Conservation (phyloP, 2,329 filamentous ascomycete genomes). For the Calonectria ilicicola region DNA sequence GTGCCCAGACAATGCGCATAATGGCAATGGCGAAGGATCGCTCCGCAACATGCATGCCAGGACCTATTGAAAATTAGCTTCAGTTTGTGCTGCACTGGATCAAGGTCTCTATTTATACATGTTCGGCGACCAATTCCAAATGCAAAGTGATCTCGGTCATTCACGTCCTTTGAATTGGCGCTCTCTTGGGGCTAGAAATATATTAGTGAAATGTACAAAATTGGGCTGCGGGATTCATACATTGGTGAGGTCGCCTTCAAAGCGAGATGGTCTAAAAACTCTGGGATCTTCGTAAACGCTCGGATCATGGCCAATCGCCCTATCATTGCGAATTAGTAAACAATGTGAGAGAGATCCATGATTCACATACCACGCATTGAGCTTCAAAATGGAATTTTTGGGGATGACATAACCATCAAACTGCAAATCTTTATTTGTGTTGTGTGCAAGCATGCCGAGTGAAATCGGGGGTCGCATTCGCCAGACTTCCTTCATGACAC, state of each 20-base stretch:
- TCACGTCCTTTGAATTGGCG: neutral
- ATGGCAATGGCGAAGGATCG: neutral
- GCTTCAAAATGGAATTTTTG: neutral
- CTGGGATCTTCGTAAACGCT: neutral
- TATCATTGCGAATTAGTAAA: neutral
- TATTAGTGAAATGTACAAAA: neutral
- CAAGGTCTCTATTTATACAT: neutral
- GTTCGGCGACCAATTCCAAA: neutral
- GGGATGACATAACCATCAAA: neutral
- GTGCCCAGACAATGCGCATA: neutral
- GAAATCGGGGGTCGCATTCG: neutral
- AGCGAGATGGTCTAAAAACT: neutral
- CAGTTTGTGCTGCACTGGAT: neutral
- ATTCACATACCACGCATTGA: neutral
- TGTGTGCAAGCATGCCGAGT: neutral
- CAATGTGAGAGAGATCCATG: rapidly evolving
- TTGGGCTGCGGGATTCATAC: neutral
- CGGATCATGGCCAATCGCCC: neutral
- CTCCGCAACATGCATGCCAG: neutral
- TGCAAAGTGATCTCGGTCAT: neutral
- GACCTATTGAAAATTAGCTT: neutral
- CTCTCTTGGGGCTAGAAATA: neutral
- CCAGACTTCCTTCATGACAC: neutral
- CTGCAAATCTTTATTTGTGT: neutral
- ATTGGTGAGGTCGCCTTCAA: neutral